Evolutionary conservation across 768 basidiomycete species (phyloP).

Genomic region (Filobasidium wieringae): DNA sequence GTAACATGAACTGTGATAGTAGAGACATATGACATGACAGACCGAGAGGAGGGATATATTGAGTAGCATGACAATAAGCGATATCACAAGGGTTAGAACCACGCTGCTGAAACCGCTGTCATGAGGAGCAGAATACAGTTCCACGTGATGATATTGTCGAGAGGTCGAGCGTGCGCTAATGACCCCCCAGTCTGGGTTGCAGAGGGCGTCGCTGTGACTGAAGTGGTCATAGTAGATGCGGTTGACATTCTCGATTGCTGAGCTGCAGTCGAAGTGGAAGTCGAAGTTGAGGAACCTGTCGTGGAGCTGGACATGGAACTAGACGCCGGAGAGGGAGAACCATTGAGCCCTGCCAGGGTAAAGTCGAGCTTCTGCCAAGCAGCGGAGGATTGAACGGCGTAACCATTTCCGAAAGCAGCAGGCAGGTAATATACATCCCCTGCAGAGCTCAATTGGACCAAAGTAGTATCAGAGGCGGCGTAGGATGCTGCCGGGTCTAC

Average conservation of each 20-base stretch:
- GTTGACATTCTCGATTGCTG: neutral
- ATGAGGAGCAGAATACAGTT: too few species aligned
- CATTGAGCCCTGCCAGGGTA: conserved; percentile 20
- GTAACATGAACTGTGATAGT: too few species aligned
- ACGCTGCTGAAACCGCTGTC: too few species aligned
- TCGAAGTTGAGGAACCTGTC: too few species aligned
- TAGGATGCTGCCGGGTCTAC: conserved; percentile 32
- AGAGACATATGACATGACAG: too few species aligned
- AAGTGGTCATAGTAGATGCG: neutral
- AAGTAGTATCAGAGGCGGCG: conserved; percentile 29
- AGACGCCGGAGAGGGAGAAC: conserved; percentile 12
- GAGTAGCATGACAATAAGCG: too few species aligned
- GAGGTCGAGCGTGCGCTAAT: neutral
- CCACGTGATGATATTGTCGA: neutral
- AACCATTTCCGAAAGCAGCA: conserved; percentile 24
- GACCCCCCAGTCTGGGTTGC: neutral
- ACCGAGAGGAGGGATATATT: too few species aligned
- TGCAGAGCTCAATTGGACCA: conserved; percentile 33
- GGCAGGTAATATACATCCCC: conserved; percentile 36
- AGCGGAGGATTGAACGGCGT: conserved; percentile 23
- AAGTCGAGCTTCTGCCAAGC: conserved; percentile 37
- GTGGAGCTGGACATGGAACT: too few species aligned
- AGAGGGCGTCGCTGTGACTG: neutral
- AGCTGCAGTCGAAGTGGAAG: neutral
- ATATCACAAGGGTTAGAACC: too few species aligned